Evolutionary conservation across 2,329 filamentous ascomycete species (phyloP).

Genomic region (Triangularia setosa): DNA sequence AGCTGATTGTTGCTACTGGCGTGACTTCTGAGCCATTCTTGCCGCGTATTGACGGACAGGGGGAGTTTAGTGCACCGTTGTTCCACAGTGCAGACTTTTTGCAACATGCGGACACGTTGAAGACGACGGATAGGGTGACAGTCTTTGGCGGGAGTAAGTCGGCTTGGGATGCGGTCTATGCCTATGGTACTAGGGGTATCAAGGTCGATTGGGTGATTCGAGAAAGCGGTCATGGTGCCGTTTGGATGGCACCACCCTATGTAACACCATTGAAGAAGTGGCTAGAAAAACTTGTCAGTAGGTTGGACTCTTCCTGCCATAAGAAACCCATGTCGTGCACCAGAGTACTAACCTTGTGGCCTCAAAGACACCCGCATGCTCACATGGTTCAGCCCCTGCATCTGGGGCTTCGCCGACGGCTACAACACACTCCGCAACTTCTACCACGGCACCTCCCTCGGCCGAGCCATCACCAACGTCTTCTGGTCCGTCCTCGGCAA

Average conservation of each 20-base stretch:
- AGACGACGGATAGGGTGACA: conserved; percentile 42
- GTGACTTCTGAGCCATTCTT: conserved; percentile 48
- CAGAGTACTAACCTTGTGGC: conserved; percentile 10
- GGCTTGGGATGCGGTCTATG: conserved; percentile 62
- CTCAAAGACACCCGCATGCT: conserved; percentile 56
- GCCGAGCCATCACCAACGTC: conserved; percentile 49
- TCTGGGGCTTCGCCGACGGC: conserved; percentile 64
- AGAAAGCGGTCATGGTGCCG: conserved; percentile 51
- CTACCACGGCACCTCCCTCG: conserved; percentile 54
- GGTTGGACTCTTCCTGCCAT: conserved; percentile 18
- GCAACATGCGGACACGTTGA: conserved; percentile 38
- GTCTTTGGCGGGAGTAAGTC: conserved; percentile 63
- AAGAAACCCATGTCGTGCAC: neutral
- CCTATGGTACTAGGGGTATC: conserved; percentile 52
- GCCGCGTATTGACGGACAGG: conserved; percentile 44
- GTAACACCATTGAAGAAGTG: conserved; percentile 65
- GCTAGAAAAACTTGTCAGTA: conserved; percentile 63
- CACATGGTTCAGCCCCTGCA: conserved; percentile 71
- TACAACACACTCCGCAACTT: conserved; percentile 51
- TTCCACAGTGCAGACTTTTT: conserved; percentile 49
- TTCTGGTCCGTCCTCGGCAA: conserved; percentile 57
- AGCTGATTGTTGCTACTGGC: conserved; percentile 53
- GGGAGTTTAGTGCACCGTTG: conserved; percentile 42
- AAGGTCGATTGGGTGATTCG: conserved; percentile 60
- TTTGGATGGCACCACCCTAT: conserved; percentile 55